These are phyloP conservation scores for Exophiala spinifera DNA, from an alignment of 2,329 filamentous ascomycete genomes.

Conservation along the genomic window DNA sequence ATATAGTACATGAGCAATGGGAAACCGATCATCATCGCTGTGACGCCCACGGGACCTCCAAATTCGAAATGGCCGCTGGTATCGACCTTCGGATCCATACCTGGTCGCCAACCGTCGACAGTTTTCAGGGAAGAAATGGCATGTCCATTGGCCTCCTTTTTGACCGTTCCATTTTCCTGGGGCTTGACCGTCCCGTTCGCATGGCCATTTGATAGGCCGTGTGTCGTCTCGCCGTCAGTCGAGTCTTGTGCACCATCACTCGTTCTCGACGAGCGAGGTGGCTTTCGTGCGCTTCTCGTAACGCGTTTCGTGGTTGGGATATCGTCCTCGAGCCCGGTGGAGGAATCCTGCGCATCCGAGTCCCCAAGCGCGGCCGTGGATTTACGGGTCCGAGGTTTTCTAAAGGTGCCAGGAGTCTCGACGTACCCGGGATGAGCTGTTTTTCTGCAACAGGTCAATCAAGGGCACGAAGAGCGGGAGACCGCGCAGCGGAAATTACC, in stretches of 20 bases:
- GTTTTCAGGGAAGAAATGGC: conserved; percentile 28
- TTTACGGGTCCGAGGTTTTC: conserved; percentile 23
- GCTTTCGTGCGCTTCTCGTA: conserved; percentile 3
- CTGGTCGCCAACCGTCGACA: conserved; percentile 42
- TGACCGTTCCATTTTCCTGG: conserved; percentile 6
- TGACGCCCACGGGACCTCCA: conserved; percentile 77
- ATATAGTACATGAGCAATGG: conserved; percentile 98
- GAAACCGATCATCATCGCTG: conserved; percentile 85
- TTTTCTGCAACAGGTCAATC: conserved; percentile 42
- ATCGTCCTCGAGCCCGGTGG: conserved; percentile 12
- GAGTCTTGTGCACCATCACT: conserved; percentile 1
- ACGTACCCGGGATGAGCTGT: conserved; percentile 51
- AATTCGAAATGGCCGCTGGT: conserved; percentile 68
- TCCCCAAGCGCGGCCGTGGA: conserved; percentile 18
- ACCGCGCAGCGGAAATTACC: conserved; percentile 37
- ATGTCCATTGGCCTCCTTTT: conserved; percentile 7
- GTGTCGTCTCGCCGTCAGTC: conserved; percentile 5
- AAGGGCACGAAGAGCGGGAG: conserved; percentile 6
- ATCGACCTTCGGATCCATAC: conserved; percentile 44
- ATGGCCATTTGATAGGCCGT: conserved; percentile 19
- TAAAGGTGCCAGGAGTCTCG: conserved; percentile 45
- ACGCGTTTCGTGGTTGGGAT: background rate
- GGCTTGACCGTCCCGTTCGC: conserved; percentile 14
- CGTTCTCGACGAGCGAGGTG: conserved; percentile 4
- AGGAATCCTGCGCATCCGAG: conserved; percentile 18